Conservation (phyloP, 208 protist genomes). For the Wallacemonas sp. region DNA sequence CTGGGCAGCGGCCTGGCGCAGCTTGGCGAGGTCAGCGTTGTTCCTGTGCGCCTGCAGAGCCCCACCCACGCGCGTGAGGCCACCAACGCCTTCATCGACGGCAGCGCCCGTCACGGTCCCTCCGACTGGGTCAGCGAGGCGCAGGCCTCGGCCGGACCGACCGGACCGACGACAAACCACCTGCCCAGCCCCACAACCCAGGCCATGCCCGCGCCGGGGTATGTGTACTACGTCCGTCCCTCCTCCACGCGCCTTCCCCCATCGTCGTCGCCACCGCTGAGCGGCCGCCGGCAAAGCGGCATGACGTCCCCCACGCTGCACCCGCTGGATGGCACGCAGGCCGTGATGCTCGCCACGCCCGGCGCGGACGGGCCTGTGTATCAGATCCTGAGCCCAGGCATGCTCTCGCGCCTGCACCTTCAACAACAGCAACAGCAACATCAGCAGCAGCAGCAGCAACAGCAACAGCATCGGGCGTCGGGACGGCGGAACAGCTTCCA, state of each 20-base stretch:
- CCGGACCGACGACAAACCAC: background rate
- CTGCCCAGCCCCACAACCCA: background rate
- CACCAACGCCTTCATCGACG: slow-evolving; percentile 12
- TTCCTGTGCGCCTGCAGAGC: background rate
- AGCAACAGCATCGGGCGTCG: slow-evolving; percentile 3
- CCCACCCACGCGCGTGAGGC: slow-evolving; percentile 4
- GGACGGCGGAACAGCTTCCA: slow-evolving; percentile 1
- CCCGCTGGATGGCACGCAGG: background rate
- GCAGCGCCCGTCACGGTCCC: background rate
- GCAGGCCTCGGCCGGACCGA: background rate
- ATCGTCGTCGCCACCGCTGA: background rate
- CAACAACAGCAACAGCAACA: slow-evolving; percentile 8
- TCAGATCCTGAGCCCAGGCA: background rate
- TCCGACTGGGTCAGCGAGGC: background rate
- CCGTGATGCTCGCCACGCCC: background rate
- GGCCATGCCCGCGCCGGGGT: background rate
- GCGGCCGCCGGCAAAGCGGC: background rate
- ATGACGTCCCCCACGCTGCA: background rate
- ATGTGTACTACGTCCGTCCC: background rate
- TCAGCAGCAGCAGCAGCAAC: slow-evolving; percentile 11
- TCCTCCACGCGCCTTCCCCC: background rate
- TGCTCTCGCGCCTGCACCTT: slow-evolving; percentile 1
- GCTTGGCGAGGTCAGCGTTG: too few species aligned
- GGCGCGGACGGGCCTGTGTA: background rate
- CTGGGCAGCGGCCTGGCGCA: background rate